Evolutionary conservation across 2,329 filamentous ascomycete species (phyloP).

Genomic region (Nemania sp.): DNA sequence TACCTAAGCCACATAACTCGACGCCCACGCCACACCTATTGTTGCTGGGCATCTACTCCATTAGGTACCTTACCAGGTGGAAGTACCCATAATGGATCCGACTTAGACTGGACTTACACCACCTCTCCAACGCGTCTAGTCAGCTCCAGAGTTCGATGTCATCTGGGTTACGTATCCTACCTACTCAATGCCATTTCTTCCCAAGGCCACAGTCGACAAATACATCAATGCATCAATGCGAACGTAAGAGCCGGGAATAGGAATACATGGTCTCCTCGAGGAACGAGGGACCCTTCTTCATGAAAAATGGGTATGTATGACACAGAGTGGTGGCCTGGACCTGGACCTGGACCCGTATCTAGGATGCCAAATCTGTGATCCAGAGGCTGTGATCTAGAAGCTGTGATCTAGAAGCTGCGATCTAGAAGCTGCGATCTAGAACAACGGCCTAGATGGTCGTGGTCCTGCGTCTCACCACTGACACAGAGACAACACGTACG

Average conservation of each 20-base stretch:
- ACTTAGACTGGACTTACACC: too few relatives aligned
- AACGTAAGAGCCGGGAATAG: neutral
- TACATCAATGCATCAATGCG: constrained; percentile 15
- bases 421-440: too few relatives aligned
- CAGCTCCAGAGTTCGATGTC: neutral
- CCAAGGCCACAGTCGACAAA: neutral
- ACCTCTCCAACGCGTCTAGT: neutral
- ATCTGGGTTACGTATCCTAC: neutral
- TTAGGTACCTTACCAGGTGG: too few relatives aligned
- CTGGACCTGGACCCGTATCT: too few relatives aligned
- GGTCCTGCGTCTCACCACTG: neutral
- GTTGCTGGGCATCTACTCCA: too few relatives aligned
- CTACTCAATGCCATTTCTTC: too few relatives aligned
- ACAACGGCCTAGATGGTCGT: too few relatives aligned
- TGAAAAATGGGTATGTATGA: constrained; percentile 20
- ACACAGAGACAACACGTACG: neutral
- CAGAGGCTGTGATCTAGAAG: too few relatives aligned
- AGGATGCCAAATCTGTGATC: too few relatives aligned
- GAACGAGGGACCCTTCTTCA: constrained; percentile 5
- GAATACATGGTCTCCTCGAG: constrained; percentile 1
- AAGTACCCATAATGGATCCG: too few relatives aligned
- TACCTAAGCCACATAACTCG: constrained; percentile 12
- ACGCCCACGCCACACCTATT: constrained; percentile 8
- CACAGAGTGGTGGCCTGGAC: too few relatives aligned
- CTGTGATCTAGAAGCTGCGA: too few relatives aligned